Evolutionary conservation across 2,329 filamentous ascomycete species (phyloP).

Genomic region (Beauveria caledonica): DNA sequence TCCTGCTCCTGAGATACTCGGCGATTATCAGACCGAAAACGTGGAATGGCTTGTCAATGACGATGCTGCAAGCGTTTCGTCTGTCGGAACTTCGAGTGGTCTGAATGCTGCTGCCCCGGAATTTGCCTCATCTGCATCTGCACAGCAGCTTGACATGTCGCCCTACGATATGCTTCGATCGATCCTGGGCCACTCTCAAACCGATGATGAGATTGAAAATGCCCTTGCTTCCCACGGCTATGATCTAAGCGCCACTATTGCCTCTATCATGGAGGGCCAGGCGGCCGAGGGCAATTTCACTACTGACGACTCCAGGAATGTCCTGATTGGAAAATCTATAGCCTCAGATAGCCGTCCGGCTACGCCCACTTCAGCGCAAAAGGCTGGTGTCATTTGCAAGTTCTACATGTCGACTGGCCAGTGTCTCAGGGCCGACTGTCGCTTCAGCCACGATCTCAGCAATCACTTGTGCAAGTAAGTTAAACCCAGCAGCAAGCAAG

Average conservation of each 20-base stretch:
- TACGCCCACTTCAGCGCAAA: slow-evolving; percentile 68
- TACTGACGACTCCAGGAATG: slow-evolving; percentile 50
- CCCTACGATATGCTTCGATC: slow-evolving; percentile 97
- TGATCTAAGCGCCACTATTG: slow-evolving; percentile 86
- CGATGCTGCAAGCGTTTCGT: slow-evolving; percentile 71
- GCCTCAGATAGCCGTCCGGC: slow-evolving; percentile 63
- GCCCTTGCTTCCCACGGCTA: slow-evolving; percentile 84
- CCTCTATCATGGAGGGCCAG: slow-evolving; percentile 74
- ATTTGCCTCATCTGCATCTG: slow-evolving; percentile 46
- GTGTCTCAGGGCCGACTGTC: slow-evolving; percentile 89
- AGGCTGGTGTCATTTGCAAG: slow-evolving; percentile 88
- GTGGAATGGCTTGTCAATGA: slow-evolving; percentile 97
- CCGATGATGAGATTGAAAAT: slow-evolving; percentile 91
- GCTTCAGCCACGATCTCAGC: slow-evolving; percentile 93
- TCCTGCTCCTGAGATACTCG: slow-evolving; percentile 76
- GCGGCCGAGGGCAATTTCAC: slow-evolving; percentile 30
- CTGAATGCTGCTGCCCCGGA: slow-evolving; percentile 77
- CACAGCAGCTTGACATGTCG: slow-evolving; percentile 80
- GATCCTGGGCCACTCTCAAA: slow-evolving; percentile 79
- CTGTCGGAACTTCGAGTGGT: slow-evolving; percentile 61
- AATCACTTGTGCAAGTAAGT: slow-evolving; percentile 97
- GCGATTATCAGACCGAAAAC: slow-evolving; percentile 86
- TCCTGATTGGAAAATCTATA: slow-evolving; percentile 87
- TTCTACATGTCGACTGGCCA: slow-evolving; percentile 95
- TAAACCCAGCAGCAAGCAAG: not conserved